Evolutionary conservation across 2,329 filamentous ascomycete genomes (phyloP), one percentile per base, ranked within the genome.

Genomic region (Botryotinia narcissicola): DNA sequence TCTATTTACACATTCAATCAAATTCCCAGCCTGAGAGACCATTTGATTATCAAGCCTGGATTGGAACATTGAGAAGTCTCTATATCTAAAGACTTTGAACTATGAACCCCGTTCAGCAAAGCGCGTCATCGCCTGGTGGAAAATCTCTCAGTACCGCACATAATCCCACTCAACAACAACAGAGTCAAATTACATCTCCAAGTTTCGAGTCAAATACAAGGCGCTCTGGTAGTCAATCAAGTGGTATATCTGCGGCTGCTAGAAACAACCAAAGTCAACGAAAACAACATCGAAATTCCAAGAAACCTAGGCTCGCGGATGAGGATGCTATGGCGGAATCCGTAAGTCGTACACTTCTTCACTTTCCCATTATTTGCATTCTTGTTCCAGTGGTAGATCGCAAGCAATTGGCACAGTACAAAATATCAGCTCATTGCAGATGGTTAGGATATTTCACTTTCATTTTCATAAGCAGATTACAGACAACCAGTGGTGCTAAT

Each of bases 321-420:
- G 94, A 97, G 84, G 94, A 97, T 88, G 90, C 89, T 79, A 91
- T 97, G 88, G 94, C 90, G 77, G 94, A 98, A 85, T 86, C 88
- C 78, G 88, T 95, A 84, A 82, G 89, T 66, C 42, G 35, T 40
- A 35, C 16, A 60, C 35, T 35, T 60, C 20, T 20, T 40, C 29
- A 51, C n/a, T 2, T n/a, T n/a, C 37, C 4, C 60, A 40, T 62
- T 18, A 18, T 62, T 61, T 40, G 35, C 14, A n/a, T 42, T n/a
- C 25, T 4, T 40, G 37, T 37, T 18, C 35, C 22, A 61, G 10
- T 4, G 7, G 20, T 37, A 37, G 8, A 25, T 35, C 37, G 32
- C 32, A 25, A 18, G 32, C 32, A 59, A 60, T 37, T 12, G 12
- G 57, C 20, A 25, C 6, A 14, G 9, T 37, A 37, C 32, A 60